phyloP scores from a whole-genome alignment of 257 asterid species.

The Hygrophila difformis region DNA sequence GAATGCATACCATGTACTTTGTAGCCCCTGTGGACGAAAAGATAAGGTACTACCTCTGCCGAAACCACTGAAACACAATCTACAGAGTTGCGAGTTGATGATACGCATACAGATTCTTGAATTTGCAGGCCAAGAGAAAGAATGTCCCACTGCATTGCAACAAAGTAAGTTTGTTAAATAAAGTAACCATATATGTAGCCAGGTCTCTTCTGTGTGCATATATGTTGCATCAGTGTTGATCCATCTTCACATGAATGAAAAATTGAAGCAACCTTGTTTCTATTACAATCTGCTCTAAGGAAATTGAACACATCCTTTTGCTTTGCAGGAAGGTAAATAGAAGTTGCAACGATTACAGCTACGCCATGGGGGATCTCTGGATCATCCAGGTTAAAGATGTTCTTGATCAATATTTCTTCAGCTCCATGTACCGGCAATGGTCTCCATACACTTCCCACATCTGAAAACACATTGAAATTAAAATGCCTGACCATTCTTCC shows the following conservation, averaged over 20 bases:
- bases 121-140: slow-evolving; percentile 30
- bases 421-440: slow-evolving; percentile 28
- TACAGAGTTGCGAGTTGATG: slow-evolving; percentile 33
- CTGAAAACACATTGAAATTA: slow-evolving; percentile 27
- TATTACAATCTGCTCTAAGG: slow-evolving; percentile 25
- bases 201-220: background rate
- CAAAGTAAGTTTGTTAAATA: background rate
- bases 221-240: background rate
- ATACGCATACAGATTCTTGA: slow-evolving; percentile 22
- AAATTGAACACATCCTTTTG: slow-evolving; percentile 26
- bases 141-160: slow-evolving; percentile 40
- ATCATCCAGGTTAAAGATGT: slow-evolving; percentile 24
- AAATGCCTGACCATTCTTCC: slow-evolving; percentile 31
- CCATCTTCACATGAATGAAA: too few relatives aligned
- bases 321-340: slow-evolving; percentile 35
- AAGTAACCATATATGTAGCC: background rate
- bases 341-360: slow-evolving; percentile 33
- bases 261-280: slow-evolving; percentile 24
- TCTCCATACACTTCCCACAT: slow-evolving; percentile 32
- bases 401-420: slow-evolving; percentile 31
- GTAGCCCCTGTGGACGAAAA: background rate
- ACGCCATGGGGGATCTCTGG: slow-evolving; percentile 28
- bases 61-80: slow-evolving; percentile 28
- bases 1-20: background rate
- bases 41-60: slow-evolving; percentile 27